Evolutionary conservation across 106 monocot genomes (phyloP).

Genomic region (Acanthochlamys bracteata): DNA sequence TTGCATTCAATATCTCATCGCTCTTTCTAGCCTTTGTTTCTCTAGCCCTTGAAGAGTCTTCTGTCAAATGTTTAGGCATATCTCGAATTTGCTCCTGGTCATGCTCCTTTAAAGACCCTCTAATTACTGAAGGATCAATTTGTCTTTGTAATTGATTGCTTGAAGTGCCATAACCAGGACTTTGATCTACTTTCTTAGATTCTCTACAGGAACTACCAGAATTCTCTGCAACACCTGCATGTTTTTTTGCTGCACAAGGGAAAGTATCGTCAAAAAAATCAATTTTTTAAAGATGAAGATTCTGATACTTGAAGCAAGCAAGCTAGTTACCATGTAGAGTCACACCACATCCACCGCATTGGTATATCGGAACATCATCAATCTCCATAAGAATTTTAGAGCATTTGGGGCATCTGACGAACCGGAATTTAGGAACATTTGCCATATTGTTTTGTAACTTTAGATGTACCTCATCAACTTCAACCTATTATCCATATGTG

Average conservation of each 20-base stretch:
- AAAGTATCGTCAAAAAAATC: not conserved
- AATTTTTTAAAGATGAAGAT: not conserved
- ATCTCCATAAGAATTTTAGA: constrained; percentile 32
- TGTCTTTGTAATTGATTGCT: not conserved
- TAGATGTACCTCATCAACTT: too few relatives aligned
- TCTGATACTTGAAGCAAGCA: not conserved
- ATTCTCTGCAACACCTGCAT: not conserved
- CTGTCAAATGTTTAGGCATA: not conserved
- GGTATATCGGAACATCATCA: constrained; percentile 32
- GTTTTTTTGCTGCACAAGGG: constrained; percentile 23
- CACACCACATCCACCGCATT: constrained; percentile 40
- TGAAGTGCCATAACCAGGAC: not conserved
- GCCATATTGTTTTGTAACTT: too few relatives aligned
- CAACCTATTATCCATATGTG: too few relatives aligned
- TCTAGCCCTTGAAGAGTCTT: too few relatives aligned
- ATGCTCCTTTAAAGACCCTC: not conserved
- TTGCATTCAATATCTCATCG: too few relatives aligned
- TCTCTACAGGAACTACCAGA: not conserved
- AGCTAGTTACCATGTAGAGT: constrained; percentile 27
- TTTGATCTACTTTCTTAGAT: not conserved
- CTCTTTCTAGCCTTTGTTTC: too few relatives aligned
- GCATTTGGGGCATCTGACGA: constrained; percentile 66
- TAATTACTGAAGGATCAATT: not conserved
- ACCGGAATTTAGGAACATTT: constrained; percentile 14
- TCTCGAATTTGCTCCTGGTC: not conserved